phyloP scores from a whole-genome alignment of 164 flowering plant species.

The Chimonanthus praecox region DNA sequence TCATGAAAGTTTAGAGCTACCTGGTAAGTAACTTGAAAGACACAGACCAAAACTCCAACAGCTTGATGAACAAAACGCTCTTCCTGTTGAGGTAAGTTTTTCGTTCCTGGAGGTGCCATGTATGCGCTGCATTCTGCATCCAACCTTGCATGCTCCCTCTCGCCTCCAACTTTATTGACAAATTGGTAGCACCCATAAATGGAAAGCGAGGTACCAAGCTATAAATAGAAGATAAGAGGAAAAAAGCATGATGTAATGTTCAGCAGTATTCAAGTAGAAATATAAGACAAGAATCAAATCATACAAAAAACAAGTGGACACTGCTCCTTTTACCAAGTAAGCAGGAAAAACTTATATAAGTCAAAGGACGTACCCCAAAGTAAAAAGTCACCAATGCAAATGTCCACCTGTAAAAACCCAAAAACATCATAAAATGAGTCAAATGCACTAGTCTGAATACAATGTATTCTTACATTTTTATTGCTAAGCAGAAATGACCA shows the following conservation, averaged over 20 bases:
- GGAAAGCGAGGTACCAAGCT: constrained; percentile 83
- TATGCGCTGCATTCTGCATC: constrained; percentile 54
- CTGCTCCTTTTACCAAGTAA: neutral
- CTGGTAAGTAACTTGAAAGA: constrained; percentile 82
- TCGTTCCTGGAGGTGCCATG: constrained; percentile 20
- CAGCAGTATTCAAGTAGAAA: neutral
- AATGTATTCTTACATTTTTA: neutral
- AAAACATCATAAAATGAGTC: constrained; percentile 5
- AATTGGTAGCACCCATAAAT: constrained; percentile 61
- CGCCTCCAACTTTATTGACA: constrained; percentile 37
- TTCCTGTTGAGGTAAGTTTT: constrained; percentile 17
- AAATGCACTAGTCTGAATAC: neutral
- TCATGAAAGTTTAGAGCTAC: constrained; percentile 22
- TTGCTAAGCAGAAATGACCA: too few species aligned
- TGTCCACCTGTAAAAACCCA: constrained; percentile 69
- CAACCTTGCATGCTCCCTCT: constrained; percentile 21
- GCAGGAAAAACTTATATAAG: neutral
- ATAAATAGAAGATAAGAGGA: constrained; percentile 18
- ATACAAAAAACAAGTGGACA: neutral
- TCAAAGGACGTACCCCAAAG: constrained; percentile 71
- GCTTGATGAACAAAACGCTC: constrained; percentile 23
- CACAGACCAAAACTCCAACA: constrained; percentile 62
- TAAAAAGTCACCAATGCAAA: constrained; percentile 67
- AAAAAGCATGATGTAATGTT: neutral
- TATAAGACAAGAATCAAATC: neutral